phyloP scores from a whole-genome alignment of 176 grass and related monocot genomes.

The Olyra latifolia region DNA sequence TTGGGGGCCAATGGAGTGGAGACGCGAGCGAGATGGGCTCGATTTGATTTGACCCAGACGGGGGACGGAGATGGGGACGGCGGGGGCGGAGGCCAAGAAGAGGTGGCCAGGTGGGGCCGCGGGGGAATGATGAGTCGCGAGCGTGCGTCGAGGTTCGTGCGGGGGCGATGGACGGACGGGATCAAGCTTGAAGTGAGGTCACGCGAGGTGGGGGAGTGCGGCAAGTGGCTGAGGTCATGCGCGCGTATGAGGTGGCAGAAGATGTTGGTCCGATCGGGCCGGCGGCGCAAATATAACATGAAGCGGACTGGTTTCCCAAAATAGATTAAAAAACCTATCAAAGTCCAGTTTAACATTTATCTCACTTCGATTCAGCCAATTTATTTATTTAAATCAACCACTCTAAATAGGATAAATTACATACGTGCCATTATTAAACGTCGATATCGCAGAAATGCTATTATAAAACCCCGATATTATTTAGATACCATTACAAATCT shows the following conservation, averaged over 20 bases:
- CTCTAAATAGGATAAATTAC: too few relatives aligned
- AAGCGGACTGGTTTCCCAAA: too few relatives aligned
- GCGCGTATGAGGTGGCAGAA: background rate
- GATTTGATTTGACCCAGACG: conserved; percentile 38
- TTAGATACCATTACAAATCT: too few relatives aligned
- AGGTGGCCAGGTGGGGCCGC: background rate
- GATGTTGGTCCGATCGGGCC: background rate
- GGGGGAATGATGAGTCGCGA: background rate
- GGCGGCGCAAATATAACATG: too few relatives aligned
- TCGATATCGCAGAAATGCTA: too few relatives aligned
- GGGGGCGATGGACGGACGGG: conserved; percentile 1
- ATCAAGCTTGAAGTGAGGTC: background rate
- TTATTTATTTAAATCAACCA: too few relatives aligned
- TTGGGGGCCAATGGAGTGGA: conserved; percentile 17
- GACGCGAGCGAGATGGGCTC: conserved; percentile 10
- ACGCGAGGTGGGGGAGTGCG: background rate
- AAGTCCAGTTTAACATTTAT: too few relatives aligned
- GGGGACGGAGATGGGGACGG: background rate
- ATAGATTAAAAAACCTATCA: too few relatives aligned
- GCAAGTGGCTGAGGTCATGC: background rate
- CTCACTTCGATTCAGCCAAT: too few relatives aligned
- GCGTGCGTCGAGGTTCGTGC: background rate
- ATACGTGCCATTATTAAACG: too few relatives aligned
- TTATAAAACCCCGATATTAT: too few relatives aligned
- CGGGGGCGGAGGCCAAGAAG: background rate